Evolutionary conservation across 495 filamentous ascomycete genomes (phyloP).

Genomic region (Aeminium ludgeri): DNA sequence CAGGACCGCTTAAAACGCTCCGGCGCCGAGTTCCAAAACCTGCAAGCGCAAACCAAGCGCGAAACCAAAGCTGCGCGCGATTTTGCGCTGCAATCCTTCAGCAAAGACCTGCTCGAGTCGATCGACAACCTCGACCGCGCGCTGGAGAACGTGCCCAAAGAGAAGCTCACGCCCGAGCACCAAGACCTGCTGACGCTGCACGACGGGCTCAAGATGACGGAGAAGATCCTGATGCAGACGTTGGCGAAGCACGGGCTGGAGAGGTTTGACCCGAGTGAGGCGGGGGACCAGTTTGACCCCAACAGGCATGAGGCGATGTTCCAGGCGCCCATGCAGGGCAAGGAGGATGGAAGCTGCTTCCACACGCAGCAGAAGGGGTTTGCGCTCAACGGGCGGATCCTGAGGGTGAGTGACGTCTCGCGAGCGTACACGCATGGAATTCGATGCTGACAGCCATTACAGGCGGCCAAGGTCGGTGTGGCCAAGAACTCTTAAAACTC

Average conservation of each 20-base stretch:
- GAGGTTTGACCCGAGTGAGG: constrained; percentile 58
- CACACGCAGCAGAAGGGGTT: constrained; percentile 91
- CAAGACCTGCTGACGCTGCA: constrained; percentile 66
- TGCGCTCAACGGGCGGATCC: constrained; percentile 68
- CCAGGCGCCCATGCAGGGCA: constrained; percentile 63
- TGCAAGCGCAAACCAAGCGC: constrained; percentile 84
- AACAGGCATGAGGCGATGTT: constrained; percentile 94
- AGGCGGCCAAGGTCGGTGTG: constrained; percentile 87
- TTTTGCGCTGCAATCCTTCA: constrained; percentile 90
- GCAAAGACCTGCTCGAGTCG: constrained; percentile 79
- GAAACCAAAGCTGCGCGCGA: constrained; percentile 73
- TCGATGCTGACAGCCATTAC: constrained; percentile 10
- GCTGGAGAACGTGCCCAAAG: constrained; percentile 55
- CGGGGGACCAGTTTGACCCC: constrained; percentile 66
- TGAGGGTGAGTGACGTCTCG: constrained; percentile 40
- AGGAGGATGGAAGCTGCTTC: constrained; percentile 83
- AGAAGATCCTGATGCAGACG: constrained; percentile 70
- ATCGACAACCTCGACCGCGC: constrained; percentile 96
- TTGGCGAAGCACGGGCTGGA: constrained; percentile 87
- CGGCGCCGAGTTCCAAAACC: constrained; percentile 91
- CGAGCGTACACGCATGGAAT: background rate
- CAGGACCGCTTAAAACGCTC: constrained; percentile 87
- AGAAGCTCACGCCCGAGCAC: constrained; percentile 41
- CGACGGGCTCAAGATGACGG: constrained; percentile 85
- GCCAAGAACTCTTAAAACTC: constrained; percentile 57